Evolutionary conservation across 2,329 filamentous ascomycete genomes (phyloP), one percentile per base, ranked within the genome.

Genomic region (Talaromyces verruculosus): DNA sequence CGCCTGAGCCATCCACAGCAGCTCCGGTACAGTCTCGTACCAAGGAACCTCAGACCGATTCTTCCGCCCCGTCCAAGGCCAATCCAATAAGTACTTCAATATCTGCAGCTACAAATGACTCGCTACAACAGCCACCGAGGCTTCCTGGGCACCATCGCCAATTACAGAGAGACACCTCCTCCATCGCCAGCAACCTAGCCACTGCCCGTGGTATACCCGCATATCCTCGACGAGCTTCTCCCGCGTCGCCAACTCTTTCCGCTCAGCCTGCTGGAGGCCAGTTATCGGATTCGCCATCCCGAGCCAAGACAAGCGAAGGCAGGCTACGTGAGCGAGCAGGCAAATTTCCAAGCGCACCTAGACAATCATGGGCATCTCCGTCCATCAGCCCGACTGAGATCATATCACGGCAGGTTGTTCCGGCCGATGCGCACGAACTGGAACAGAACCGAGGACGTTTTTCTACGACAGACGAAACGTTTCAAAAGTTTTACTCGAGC

Each of bases 401-500:
- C 61, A 74, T 71, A 2, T 73, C 74, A 2, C 77, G 76, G 39
- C 69, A 79, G 67, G 69, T 73, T 39, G 72, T 73, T 19, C 74
- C 74, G 3, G 43, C 73, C 8, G 71, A 76, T 51, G 57, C 72
- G 1, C 72, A 72, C n/a, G 76, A 79, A 58, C 33, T 70, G 3
- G 41, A 68, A 45, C 69, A 58, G 22, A 62, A 60, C 10, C 71
- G 68, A 28, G 62, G 69, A 37, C 70, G 67, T 35, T 68, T 67
- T 25, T 68, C 75, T 13, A 55, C 71, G 6, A 73, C 79, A 1
- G 92, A 96, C 37, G 93, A 94, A 65, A 89, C 91, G 5, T 99
- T 97, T 75, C 87, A 91, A 6, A 88, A 89, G 63, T 99, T 98
- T 79, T 99, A 98, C 79, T 93, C 86, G 66, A 93, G 92, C 0